Conservation (phyloP, 2,329 filamentous ascomycete species). For the Venturia nashicola region DNA sequence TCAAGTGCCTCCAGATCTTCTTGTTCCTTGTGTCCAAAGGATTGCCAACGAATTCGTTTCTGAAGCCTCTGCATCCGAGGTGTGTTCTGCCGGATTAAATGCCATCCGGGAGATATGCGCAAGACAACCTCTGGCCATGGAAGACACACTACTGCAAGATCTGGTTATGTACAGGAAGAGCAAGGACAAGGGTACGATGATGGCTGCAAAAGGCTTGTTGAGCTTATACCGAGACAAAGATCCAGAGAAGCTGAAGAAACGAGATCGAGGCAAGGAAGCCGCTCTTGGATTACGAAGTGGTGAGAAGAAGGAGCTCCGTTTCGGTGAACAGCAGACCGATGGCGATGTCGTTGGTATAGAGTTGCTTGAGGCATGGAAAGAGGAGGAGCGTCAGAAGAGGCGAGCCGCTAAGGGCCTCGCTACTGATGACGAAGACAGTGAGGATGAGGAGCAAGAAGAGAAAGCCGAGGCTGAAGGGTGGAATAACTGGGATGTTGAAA, state of each 20-base stretch:
- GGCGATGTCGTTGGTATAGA: slow-evolving; percentile 88
- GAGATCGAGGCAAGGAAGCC: slow-evolving; percentile 84
- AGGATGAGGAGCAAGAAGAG: slow-evolving; percentile 48
- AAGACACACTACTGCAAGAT: slow-evolving; percentile 88
- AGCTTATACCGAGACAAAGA: slow-evolving; percentile 86
- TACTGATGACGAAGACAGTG: slow-evolving; percentile 46
- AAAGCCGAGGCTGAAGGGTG: slow-evolving; percentile 43
- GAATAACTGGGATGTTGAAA: slow-evolving; percentile 50
- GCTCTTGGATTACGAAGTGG: slow-evolving; percentile 69
- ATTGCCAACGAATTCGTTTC: slow-evolving; percentile 98
- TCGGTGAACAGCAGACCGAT: slow-evolving; percentile 68
- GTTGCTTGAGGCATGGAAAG: slow-evolving; percentile 84
- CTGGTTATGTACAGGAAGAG: slow-evolving; percentile 91
- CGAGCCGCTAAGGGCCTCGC: slow-evolving; percentile 55
- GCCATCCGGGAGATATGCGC: slow-evolving; percentile 90
- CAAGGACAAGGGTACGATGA: slow-evolving; percentile 98
- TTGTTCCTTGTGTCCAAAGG: slow-evolving; percentile 85
- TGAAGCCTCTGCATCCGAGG: slow-evolving; percentile 81
- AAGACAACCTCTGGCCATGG: slow-evolving; percentile 91
- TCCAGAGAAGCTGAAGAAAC: slow-evolving; percentile 76
- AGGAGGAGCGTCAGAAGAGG: slow-evolving; percentile 69
- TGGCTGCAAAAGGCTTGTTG: slow-evolving; percentile 88
- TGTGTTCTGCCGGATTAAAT: slow-evolving; percentile 84
- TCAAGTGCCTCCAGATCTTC: slow-evolving; percentile 79
- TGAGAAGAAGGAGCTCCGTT: slow-evolving; percentile 63